Base-by-base conservation (phyloP, 768 basidiomycete species). In the Leccinum ochraceum region DNA sequence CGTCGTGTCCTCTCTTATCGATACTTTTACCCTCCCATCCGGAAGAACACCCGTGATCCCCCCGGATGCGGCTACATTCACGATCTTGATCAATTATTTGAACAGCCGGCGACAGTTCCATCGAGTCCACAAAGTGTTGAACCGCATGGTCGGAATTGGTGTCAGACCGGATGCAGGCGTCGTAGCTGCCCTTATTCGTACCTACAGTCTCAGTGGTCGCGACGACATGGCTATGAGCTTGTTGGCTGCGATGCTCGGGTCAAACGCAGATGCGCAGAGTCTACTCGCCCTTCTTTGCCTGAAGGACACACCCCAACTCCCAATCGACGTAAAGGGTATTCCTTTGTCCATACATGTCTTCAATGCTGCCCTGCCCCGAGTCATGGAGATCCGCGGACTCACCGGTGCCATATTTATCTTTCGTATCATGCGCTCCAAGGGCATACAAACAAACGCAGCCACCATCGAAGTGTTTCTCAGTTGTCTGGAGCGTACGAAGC, bases 51-150 rank as follows among this genome's bases (percentile, higher is more conserved):
- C 64, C 51, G 54, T 59, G 24, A 58, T 80, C 26, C 67, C 54
- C 57, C 85, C 88, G 22, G 81, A 87, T 64, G 79, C 81, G 9
- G 75, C 78, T 13, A 92, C 90, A 1, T 88, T 84, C 71, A 80
- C 84, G 9, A 80, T 86, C 49, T 77, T 89, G 61, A 84, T 90
- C 71, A 81, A 84, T 67, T 78, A 83, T 64, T 71, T 85, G 57
- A 81, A 80, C 36, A 71, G 65, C 17, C 76, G 75, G 39, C 74
- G 74, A 34, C 78, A 85, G 64, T 73, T 83, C 46, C 63, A 77
- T 20, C 77, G 76, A 49, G 81, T 84, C 9, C 67, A 83, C 58
- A 70, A 74, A 26, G 73, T 87, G 50, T 73, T 85, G 55, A 71
- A 79, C 36, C 76, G 75, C 30, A 86, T 89, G 81, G 64, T 75